A percentile compares a stretch with the other conserved stretches of the same genome.
Evolutionary conservation across 495 filamentous ascomycete genomes (phyloP).

Genomic region (Glutinoglossum americanum): DNA sequence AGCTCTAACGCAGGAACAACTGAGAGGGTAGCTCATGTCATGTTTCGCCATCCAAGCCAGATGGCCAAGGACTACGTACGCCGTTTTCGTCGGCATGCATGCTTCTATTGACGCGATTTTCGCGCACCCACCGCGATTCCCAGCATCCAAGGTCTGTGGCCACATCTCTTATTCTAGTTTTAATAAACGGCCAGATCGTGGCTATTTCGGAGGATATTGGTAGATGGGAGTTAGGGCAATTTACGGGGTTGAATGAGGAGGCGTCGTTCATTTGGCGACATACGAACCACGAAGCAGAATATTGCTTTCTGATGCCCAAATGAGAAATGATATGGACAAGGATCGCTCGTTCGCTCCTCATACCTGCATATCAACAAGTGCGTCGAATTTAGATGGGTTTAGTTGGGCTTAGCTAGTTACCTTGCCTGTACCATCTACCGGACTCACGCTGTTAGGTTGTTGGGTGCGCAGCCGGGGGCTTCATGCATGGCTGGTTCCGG

Average conservation of each 20-base stretch:
- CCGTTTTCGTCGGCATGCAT: neutral
- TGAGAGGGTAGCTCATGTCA: neutral
- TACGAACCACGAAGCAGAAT: neutral
- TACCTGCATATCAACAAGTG: neutral
- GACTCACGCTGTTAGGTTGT: neutral
- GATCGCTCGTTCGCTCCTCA: neutral
- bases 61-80: neutral
- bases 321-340: neutral
- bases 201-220: neutral
- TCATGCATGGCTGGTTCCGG: neutral
- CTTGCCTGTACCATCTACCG: neutral
- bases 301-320: neutral
- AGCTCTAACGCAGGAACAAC: conserved; percentile 1
- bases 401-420: neutral
- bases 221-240: neutral
- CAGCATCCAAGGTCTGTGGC: neutral
- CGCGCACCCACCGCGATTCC: too few species aligned
- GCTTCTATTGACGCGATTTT: neutral
- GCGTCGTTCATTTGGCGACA: neutral
- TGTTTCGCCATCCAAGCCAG: neutral
- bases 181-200: neutral
- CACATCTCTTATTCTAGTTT: neutral
- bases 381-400: neutral
- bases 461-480: neutral
- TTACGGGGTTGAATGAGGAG: neutral